These are phyloP conservation scores for Mortierella sp. DNA, from an alignment of 371 early-diverging fungal species.

Conservation along the genomic window DNA sequence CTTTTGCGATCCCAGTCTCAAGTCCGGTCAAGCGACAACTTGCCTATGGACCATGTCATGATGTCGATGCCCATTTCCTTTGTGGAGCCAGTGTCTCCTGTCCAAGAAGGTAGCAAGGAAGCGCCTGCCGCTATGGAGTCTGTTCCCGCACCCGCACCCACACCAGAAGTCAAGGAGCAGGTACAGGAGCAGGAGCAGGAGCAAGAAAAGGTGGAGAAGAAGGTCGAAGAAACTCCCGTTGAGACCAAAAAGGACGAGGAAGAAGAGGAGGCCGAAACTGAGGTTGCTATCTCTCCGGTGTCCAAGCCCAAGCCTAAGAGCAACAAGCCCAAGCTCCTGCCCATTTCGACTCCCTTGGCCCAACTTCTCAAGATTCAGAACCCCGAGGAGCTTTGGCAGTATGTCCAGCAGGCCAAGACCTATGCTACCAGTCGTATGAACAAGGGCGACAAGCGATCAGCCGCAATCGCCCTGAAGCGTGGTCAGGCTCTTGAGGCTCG, in stretches of 20 bases:
- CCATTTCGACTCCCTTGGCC: conserved; percentile 49
- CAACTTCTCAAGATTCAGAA: conserved; percentile 44
- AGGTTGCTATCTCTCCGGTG: conserved; percentile 24
- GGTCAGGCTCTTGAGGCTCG: conserved; percentile 48
- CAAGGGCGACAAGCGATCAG: conserved; percentile 57
- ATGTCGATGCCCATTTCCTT: conserved; percentile 36
- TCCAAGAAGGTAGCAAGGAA: conserved; percentile 27
- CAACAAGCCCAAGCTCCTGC: conserved; percentile 50
- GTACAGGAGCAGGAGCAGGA: neutral
- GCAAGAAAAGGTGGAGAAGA: neutral
- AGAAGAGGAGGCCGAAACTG: neutral
- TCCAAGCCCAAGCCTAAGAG: conserved; percentile 42
- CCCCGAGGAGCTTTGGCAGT: conserved; percentile 54
- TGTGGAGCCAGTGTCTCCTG: conserved; percentile 26
- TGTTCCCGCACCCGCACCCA: neutral
- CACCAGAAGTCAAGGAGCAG: conserved; percentile 5
- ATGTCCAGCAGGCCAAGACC: conserved; percentile 55
- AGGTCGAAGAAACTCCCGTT: neutral
- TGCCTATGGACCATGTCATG: conserved; percentile 23
- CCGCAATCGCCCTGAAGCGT: conserved; percentile 54
- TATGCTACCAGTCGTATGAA: conserved; percentile 53
- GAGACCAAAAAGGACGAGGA: neutral
- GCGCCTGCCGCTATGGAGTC: conserved; percentile 16
- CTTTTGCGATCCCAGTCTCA: conserved; percentile 22
- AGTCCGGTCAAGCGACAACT: conserved; percentile 34